A percentile compares a stretch with the other conserved stretches of the same genome.
Conservation (phyloP, 139 green algal genomes). For the Diplosphaera chodatii region DNA sequence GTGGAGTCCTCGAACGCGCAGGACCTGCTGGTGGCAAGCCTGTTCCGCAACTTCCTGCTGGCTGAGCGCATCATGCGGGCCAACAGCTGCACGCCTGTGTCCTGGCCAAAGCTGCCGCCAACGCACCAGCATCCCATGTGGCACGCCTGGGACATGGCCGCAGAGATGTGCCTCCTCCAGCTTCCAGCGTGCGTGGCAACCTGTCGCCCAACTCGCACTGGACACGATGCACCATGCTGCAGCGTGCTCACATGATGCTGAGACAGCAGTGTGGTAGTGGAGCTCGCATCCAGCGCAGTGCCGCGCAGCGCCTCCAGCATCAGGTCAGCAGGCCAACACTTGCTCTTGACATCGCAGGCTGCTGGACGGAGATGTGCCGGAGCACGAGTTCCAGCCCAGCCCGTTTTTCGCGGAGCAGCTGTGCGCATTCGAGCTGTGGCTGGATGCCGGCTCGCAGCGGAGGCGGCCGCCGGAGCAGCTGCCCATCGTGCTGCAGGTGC, state of each 20-base stretch:
- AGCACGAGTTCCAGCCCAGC: conserved; percentile 39
- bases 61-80: conserved; percentile 93
- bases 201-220: not conserved
- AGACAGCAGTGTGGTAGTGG: not conserved
- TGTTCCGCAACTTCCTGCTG: conserved; percentile 98
- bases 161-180: conserved; percentile 93
- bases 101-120: conserved; percentile 81
- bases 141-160: conserved; percentile 93
- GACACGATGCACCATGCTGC: too few species aligned
- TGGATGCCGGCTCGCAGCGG: conserved; percentile 72
- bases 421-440: conserved; percentile 97
- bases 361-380: conserved; percentile 7
- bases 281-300: too few species aligned
- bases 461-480: conserved; percentile 95
- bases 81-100: conserved; percentile 74
- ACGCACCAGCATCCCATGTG: conserved; percentile 97
- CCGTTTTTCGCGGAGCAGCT: conserved; percentile 98
- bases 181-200: conserved; percentile 26
- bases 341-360: conserved; percentile 1
- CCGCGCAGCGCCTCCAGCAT: too few species aligned
- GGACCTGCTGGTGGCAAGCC: conserved; percentile 92
- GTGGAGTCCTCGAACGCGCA: conserved; percentile 18
- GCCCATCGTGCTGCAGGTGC: conserved; percentile 96
- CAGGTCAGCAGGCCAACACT: too few species aligned
- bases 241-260: conserved; percentile 8